Base-by-base conservation (phyloP, 2,329 filamentous ascomycete species). In the Diaporthe sp. region DNA sequence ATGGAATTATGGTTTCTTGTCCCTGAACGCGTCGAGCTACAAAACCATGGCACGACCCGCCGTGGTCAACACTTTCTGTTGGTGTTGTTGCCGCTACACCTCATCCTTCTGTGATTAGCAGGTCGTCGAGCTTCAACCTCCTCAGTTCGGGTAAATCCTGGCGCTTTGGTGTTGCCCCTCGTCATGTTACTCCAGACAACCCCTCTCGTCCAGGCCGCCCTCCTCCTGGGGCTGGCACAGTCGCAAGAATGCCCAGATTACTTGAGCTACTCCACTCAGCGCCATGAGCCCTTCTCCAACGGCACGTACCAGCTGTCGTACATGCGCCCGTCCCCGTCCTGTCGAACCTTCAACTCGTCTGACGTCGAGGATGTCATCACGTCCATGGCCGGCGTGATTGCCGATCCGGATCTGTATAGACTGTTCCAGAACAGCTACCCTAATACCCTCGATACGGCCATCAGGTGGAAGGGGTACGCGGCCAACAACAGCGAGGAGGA, bases 341-440 rank as follows among this genome's bases (percentile, higher is more conserved):
- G 96, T 82, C 93, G 96, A 71, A 97, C 94, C 1, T 97, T 97
- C 86, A 90, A 91, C 77, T 94, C 94, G 3, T 89, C 92, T 2
- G 88, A 92, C 10, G 94, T 98, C 6, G 96, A 98, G 82, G 86
- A 92, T 72, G 90, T 94, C 58, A 94, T 98, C 75, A 84, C 90
- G 34, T 88, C 93, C 77, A 90, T 98, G 87, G 92, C 91, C 53
- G 84, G 86, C 39, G 88, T 90, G 68, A 92, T 98, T 80, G 87
- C 91, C 57, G 95, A 98, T 82, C 94, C 94, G 51, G 94, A 96
- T 81, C 87, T 95, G 28, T 92, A 89, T 81, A 88, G 92, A 4
- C 86, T 95, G 15, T 95, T 95, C 80, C 84, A 91, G 78, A 95
- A 95, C 81, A 87, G 91, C 1, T 95, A 91, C 81, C 93, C 94